A percentile compares a stretch with the other conserved stretches of the same genome.
Conservation (phyloP, 2,329 filamentous ascomycete genomes). For the Fusarium circinatum region DNA sequence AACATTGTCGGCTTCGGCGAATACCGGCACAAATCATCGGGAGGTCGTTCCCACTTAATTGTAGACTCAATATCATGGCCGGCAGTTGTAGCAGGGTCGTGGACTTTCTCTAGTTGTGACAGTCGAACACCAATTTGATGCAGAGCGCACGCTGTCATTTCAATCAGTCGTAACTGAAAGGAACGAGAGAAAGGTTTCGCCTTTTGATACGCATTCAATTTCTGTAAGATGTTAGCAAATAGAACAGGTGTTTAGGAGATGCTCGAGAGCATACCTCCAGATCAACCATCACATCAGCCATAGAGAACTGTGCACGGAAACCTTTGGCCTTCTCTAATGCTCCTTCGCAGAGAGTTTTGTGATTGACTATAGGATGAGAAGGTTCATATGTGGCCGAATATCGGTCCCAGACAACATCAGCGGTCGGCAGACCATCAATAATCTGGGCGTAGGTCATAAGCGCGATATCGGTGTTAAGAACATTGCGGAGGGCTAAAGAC, state of each 20-base stretch:
- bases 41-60: constrained; percentile 2
- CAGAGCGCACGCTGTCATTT: too few relatives aligned
- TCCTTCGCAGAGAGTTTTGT: neutral
- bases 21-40: neutral
- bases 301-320: too few relatives aligned
- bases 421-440: constrained; percentile 14
- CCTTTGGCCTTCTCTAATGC: neutral
- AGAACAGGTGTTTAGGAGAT: too few relatives aligned
- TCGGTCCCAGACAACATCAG: neutral
- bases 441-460: constrained; percentile 28
- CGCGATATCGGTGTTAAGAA: constrained; percentile 8
- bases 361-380: neutral
- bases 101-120: neutral
- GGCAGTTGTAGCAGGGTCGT: neutral
- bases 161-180: too few relatives aligned
- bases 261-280: too few relatives aligned
- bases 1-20: constrained; percentile 8
- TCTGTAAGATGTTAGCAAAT: too few relatives aligned
- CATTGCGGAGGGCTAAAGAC: neutral
- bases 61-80: constrained; percentile 1
- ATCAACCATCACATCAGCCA: too few relatives aligned
- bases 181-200: too few relatives aligned
- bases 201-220: too few relatives aligned
- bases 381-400: neutral
- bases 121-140: too few relatives aligned